These are phyloP conservation scores for Coemansia aciculifera DNA, from an alignment of 192 early-diverging fungal genomes.

Conservation along the genomic window DNA sequence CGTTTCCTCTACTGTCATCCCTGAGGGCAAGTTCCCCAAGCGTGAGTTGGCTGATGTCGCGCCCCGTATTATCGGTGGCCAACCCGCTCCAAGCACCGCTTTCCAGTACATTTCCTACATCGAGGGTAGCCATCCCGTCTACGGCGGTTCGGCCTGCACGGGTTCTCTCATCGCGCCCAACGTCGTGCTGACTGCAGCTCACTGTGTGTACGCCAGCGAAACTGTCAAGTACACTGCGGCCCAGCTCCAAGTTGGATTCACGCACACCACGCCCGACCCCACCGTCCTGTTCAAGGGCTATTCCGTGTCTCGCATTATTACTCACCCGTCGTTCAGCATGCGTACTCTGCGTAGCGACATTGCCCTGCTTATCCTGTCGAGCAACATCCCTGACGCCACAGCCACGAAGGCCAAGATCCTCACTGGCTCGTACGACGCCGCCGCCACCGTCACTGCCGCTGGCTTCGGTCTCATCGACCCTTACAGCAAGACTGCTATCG, in stretches of 20 bases:
- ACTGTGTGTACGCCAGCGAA: constrained; percentile 29
- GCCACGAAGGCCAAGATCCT: constrained; percentile 28
- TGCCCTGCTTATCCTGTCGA: constrained; percentile 35
- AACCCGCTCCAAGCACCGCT: constrained; percentile 8
- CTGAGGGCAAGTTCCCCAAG: constrained; percentile 7
- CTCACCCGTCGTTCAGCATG: constrained; percentile 34
- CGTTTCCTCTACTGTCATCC: constrained; percentile 4
- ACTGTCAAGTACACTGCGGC: constrained; percentile 7
- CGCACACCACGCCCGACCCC: constrained; percentile 22
- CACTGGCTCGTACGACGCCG: constrained; percentile 10
- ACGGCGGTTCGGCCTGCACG: constrained; percentile 30
- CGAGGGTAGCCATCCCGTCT: constrained; percentile 5
- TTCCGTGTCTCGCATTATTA: constrained; percentile 22
- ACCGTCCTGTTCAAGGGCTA: constrained; percentile 21
- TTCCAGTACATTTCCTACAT: constrained; percentile 44
- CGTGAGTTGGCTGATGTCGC: neutral
- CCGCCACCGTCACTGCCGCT: constrained; percentile 29
- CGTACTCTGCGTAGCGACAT: constrained; percentile 30
- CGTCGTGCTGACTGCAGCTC: constrained; percentile 52
- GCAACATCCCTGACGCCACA: constrained; percentile 13
- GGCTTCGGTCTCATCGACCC: constrained; percentile 50
- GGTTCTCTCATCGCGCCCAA: constrained; percentile 50
- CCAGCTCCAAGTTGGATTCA: constrained; percentile 30
- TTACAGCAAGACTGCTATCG: constrained; percentile 1
- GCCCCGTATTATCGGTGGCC: constrained; percentile 51